A percentile compares a stretch with the other conserved stretches of the same genome.
phyloP scores from a whole-genome alignment of 257 asterid genomes.

The Penstemon eatonii region DNA sequence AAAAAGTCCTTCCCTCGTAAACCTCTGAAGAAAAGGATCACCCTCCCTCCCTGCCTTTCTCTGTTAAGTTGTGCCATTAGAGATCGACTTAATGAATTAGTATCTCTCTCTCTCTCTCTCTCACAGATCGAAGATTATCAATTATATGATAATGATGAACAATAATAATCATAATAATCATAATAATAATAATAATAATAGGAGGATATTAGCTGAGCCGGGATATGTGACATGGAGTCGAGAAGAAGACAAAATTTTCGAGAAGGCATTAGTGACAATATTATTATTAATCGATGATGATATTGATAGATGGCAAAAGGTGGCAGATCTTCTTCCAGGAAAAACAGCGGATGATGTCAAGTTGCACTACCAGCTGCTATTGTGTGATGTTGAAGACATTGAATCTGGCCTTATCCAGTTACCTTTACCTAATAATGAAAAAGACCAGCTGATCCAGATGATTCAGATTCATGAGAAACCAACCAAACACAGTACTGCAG shows the following conservation, averaged over 20 bases:
- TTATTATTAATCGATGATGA: background rate
- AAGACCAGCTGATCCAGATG: slow-evolving; percentile 10
- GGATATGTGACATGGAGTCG: slow-evolving; percentile 7
- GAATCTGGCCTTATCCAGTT: slow-evolving; percentile 22
- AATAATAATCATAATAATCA: too few species aligned
- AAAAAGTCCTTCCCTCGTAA: too few species aligned
- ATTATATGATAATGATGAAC: too few species aligned
- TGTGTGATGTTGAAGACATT: slow-evolving; percentile 20
- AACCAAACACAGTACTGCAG: background rate
- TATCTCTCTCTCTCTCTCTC: too few species aligned
- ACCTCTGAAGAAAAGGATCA: too few species aligned
- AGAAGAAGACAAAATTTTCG: slow-evolving; percentile 28
- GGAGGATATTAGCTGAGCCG: too few species aligned
- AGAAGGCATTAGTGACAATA: slow-evolving; percentile 18
- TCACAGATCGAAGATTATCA: too few species aligned
- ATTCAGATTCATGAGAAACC: background rate
- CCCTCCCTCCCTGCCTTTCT: too few species aligned
- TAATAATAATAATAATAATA: too few species aligned
- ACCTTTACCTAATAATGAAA: background rate
- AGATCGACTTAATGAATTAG: too few species aligned
- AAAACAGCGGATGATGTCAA: slow-evolving; percentile 24
- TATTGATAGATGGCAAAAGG: background rate
- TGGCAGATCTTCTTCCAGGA: slow-evolving; percentile 16
- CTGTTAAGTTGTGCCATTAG: too few species aligned
- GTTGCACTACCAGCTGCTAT: slow-evolving; percentile 20